phyloP scores from a whole-genome alignment of 331 rosid species.

The Telfairia occidentalis region DNA sequence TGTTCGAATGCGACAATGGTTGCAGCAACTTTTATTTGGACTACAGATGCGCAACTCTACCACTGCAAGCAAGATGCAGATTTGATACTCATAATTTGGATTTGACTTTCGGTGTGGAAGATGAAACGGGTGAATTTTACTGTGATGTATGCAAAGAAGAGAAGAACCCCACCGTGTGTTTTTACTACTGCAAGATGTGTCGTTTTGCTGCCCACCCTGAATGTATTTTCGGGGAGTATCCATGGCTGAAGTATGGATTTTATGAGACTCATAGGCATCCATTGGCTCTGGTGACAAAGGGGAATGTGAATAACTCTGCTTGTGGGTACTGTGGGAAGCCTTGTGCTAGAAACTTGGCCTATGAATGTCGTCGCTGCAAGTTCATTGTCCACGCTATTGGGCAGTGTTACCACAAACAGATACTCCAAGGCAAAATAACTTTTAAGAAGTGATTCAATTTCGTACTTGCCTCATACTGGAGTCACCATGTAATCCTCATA shows the following conservation, averaged over 20 bases:
- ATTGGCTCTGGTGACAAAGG: neutral
- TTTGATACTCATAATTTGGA: neutral
- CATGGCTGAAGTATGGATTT: neutral
- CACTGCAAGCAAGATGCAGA: neutral
- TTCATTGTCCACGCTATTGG: slow-evolving; percentile 3
- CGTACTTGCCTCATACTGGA: neutral
- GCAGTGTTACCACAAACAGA: neutral
- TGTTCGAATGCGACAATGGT: slow-evolving; percentile 1
- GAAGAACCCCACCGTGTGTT: neutral
- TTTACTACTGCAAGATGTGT: slow-evolving; percentile 7
- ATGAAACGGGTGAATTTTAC: slow-evolving; percentile 3
- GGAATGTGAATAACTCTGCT: neutral
- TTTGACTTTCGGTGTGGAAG: neutral
- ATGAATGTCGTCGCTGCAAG: slow-evolving; percentile 2
- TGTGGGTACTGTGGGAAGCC: neutral
- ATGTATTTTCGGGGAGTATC: neutral
- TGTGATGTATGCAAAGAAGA: slow-evolving; percentile 7
- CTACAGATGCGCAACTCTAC: slow-evolving; percentile 6
- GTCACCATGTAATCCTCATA: neutral
- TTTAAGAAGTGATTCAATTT: neutral
- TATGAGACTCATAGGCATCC: neutral
- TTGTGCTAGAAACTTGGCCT: slow-evolving; percentile 3
- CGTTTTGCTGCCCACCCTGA: neutral
- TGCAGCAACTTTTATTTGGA: neutral
- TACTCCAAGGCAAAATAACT: neutral